phyloP scores from a whole-genome alignment of 2,329 filamentous ascomycete genomes.

The Pseudogymnoascus sp. region DNA sequence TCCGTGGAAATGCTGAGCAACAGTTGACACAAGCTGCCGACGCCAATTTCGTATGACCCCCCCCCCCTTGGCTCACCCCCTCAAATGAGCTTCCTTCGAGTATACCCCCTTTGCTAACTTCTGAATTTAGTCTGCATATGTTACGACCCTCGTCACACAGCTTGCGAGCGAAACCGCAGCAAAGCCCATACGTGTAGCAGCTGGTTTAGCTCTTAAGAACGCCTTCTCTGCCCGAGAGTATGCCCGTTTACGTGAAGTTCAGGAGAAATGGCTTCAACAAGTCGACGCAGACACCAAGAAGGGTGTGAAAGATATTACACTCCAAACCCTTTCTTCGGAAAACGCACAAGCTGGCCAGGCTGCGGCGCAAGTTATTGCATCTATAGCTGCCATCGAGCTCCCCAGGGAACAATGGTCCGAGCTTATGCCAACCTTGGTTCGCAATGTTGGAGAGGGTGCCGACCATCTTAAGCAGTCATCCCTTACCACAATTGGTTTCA shows the following conservation, averaged over 20 bases:
- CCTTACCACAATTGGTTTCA: slow-evolving; percentile 92
- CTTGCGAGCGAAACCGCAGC: slow-evolving; percentile 84
- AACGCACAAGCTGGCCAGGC: slow-evolving; percentile 81
- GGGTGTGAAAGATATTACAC: slow-evolving; percentile 81
- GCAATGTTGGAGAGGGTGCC: slow-evolving; percentile 81
- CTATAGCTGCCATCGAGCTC: slow-evolving; percentile 90
- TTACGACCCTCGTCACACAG: slow-evolving; percentile 85
- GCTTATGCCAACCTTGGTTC: slow-evolving; percentile 79
- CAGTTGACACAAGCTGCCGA: slow-evolving; percentile 90
- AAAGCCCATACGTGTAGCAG: slow-evolving; percentile 81
- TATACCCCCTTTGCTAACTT: slow-evolving; percentile 18
- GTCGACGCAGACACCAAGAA: slow-evolving; percentile 76
- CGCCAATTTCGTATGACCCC: slow-evolving; percentile 76
- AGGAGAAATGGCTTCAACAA: slow-evolving; percentile 85
- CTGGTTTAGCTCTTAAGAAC: slow-evolving; percentile 96
- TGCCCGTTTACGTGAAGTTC: slow-evolving; percentile 77
- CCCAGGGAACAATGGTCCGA: slow-evolving; percentile 90
- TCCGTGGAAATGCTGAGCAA: slow-evolving; percentile 86
- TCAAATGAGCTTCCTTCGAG: slow-evolving; percentile 17
- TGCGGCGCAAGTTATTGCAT: slow-evolving; percentile 89
- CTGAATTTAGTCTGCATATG: slow-evolving; percentile 69
- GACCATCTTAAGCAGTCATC: slow-evolving; percentile 92
- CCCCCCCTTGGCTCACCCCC: slow-evolving; percentile 28
- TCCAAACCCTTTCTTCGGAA: slow-evolving; percentile 75
- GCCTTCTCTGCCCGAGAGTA: slow-evolving; percentile 92